Percentiles rank a stretch among this genome's conserved stretches.
phyloP scores from a whole-genome alignment of 371 early-diverging fungal genomes.

The Circinella umbellata region DNA sequence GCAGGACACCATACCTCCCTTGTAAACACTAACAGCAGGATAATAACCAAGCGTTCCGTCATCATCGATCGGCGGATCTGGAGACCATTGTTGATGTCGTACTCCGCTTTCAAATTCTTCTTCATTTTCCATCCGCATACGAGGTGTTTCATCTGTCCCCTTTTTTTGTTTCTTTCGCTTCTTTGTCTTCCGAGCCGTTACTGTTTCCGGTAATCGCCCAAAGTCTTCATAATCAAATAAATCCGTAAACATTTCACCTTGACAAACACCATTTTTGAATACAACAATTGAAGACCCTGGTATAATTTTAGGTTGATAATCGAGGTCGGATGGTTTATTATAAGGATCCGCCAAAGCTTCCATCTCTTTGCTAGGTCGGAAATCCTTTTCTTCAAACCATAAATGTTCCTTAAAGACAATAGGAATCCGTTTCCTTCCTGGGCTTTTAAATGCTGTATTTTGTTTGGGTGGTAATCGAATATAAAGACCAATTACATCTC shows the following conservation, averaged over 20 bases:
- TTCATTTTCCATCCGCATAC: slow-evolving; percentile 24
- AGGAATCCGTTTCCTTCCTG: slow-evolving; percentile 59
- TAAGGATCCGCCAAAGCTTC: slow-evolving; percentile 53
- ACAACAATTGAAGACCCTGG: slow-evolving; percentile 63
- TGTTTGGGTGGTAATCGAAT: slow-evolving; percentile 61
- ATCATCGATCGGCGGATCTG: slow-evolving; percentile 62
- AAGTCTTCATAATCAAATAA: slow-evolving; percentile 60
- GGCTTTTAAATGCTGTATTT: slow-evolving; percentile 48
- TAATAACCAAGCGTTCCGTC: slow-evolving; percentile 76
- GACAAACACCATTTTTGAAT: slow-evolving; percentile 72
- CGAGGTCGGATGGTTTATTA: slow-evolving; percentile 28
- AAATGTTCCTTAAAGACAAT: slow-evolving; percentile 68
- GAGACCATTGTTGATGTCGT: slow-evolving; percentile 45
- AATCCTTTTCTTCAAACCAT: slow-evolving; percentile 73
- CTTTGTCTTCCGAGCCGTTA: slow-evolving; percentile 37
- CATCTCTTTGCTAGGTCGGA: slow-evolving; percentile 61
- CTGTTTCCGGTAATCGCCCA: slow-evolving; percentile 48
- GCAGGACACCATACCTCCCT: slow-evolving; percentile 67
- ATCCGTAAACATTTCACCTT: slow-evolving; percentile 68
- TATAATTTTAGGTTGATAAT: slow-evolving; percentile 39
- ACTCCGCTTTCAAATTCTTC: slow-evolving; percentile 38
- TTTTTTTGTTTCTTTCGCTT: slow-evolving; percentile 48
- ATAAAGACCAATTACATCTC: slow-evolving; percentile 73
- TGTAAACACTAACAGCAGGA: slow-evolving; percentile 69
- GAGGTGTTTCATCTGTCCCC: slow-evolving; percentile 18